Evolutionary conservation across 352 stramenopile genomes (phyloP), one percentile per base, ranked within the genome.

Genomic region (Phytophthora palmivora): DNA sequence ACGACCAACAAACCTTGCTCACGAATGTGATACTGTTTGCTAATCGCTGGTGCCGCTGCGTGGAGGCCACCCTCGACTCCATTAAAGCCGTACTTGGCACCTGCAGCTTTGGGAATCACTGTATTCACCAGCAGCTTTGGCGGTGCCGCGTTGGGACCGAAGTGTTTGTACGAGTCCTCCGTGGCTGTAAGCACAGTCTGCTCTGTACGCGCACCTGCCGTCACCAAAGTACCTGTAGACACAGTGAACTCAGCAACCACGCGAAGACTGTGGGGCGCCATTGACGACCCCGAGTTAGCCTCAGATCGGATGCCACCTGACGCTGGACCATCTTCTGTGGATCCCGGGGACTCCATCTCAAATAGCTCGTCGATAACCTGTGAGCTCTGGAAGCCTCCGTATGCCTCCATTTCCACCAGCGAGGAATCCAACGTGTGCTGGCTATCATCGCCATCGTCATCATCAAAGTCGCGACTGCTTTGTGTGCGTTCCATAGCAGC

Each of bases 11-110:
- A 54, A 0, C 79, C 85, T 22, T 90, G 75, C 49, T 96, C 87
- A 58, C 85, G 87, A 42, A 96, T 91, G 46, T 94, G 87, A 59
- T 94, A 96, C 63, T 94, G 85, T 58, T 87, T 92, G 51, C 82
- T 94, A 42, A 93, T 88, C 2, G 80, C 88, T 19, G 89, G 80
- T 2, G 70, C 73, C 4, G 69, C 64, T 15, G 74, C 58, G 15
- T 80, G 52, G 9, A 93, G 48, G 4, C 86, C 83, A 22, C 47
- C 81, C 6, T 85, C 74, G 6, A 82, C 70, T 34, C 78, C 83
- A 22, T 77, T 76, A 11, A 89, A 72, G 24, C 81, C 82, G 36
- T 88, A 89, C 63, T 92, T 90, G 0, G 72, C 68, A 24, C 82
- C 80, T 2, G 78, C 78, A 2, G 81, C 68, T 58, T 93, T 92